Conservation (phyloP, 164 flowering plant species). For the Dillenia turbinata region DNA sequence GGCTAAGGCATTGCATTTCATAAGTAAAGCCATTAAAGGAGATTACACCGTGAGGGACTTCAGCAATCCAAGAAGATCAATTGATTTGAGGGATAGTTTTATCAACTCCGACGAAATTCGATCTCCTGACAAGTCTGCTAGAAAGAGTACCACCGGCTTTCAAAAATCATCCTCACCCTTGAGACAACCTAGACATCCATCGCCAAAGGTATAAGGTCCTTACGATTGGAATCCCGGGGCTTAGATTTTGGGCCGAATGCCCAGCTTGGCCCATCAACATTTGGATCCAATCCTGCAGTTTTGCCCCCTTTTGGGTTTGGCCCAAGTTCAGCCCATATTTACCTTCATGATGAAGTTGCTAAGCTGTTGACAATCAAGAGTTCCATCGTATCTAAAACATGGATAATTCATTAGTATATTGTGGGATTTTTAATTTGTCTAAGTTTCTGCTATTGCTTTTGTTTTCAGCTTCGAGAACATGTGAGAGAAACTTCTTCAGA, state of each 20-base stretch:
- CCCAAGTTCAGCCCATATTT: too few species aligned
- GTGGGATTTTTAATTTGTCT: neutral
- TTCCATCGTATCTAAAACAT: too few species aligned
- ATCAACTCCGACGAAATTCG: slow-evolving; percentile 23
- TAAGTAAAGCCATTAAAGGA: slow-evolving; percentile 87
- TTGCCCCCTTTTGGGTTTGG: too few species aligned
- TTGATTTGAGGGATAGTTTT: slow-evolving; percentile 40
- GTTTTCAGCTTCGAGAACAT: slow-evolving; percentile 35
- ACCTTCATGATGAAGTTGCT: too few species aligned
- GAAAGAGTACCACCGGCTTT: slow-evolving; percentile 28
- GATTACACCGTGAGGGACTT: slow-evolving; percentile 47
- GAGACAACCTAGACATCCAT: slow-evolving; percentile 41
- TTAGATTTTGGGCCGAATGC: too few species aligned
- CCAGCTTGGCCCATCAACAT: too few species aligned
- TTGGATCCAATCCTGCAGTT: too few species aligned
- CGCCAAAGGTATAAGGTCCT: slow-evolving; percentile 41
- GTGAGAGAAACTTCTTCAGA: slow-evolving; percentile 23
- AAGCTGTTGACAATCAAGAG: too few species aligned
- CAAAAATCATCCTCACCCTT: slow-evolving; percentile 37
- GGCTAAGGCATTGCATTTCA: slow-evolving; percentile 73
- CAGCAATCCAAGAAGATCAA: slow-evolving; percentile 12
- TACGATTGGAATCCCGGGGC: too few species aligned
- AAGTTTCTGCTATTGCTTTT: neutral
- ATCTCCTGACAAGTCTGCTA: slow-evolving; percentile 27
- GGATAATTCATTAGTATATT: neutral